Base-by-base conservation (phyloP, 2,329 filamentous ascomycete species). In the Fusarium pilosicola region DNA sequence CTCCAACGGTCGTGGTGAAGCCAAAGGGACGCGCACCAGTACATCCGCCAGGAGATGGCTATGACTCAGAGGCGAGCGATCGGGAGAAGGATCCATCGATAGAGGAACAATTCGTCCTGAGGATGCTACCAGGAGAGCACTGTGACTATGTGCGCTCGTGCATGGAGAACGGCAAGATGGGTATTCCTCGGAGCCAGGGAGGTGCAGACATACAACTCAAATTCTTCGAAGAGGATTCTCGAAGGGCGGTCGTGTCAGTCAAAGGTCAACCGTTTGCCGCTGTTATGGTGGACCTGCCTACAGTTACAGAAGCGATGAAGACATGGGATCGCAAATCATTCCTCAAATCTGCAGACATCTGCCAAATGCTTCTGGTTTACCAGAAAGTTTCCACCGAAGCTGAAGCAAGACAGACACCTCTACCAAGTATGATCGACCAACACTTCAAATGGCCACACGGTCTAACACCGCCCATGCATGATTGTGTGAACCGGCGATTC, bases 61-160 rank as follows among this genome's bases (percentile, higher is more conserved):
- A 98, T 83, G 96, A 99, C 81, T 98, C 95, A 7, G 96, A 98
- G 82, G 94, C 95, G 18, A 96, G 95, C 62, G 96, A 98, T 79
- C 90, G 92, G 20, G 96, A 99, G 81, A 83, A 86, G 15, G 96
- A 99, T 78, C 96, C 96, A 1, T 88, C 93, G 3, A 94, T 97
- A 69, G 96, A 98, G 82, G 93, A 96, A 78, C 92, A 97, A 73
- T 94, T 98, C 74, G 88, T 99, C 14, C 83, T 99, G 70, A 93
- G 96, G 68, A 97, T 98, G 93, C 82, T 91, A 62, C 94, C 95
- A 0, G 95, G 95, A 1, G 90, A 93, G 36, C 93, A 98, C 82
- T 94, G 93, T 80, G 94, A 98, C 30, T 95, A 96, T 78, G 84
- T 99, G 32, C 89, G 91, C 44, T 88, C 91, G 69, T 91, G 92